These are phyloP conservation scores for Dactylonectria macrodidyma DNA, from an alignment of 2,329 filamentous ascomycete genomes.

Conservation along the genomic window DNA sequence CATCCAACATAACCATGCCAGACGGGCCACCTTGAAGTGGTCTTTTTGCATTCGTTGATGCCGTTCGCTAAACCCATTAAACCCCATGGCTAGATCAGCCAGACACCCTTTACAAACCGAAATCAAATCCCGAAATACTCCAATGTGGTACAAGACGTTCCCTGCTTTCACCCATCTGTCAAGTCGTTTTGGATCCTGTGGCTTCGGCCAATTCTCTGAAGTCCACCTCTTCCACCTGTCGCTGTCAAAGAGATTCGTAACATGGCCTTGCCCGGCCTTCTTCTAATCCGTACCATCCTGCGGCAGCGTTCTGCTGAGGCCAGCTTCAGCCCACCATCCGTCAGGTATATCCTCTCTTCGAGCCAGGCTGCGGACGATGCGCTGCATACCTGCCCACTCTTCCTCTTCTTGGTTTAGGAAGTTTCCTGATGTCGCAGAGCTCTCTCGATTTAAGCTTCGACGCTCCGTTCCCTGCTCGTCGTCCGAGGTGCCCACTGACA, in stretches of 20 bases:
- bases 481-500: slow-evolving; percentile 48
- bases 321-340: slow-evolving; percentile 84
- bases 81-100: slow-evolving; percentile 7
- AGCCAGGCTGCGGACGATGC: slow-evolving; percentile 79
- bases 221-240: neutral
- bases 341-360: slow-evolving; percentile 83
- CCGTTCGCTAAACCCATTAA: slow-evolving; percentile 25
- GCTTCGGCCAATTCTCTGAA: neutral
- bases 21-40: slow-evolving; percentile 10
- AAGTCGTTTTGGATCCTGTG: slow-evolving; percentile 14
- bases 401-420: slow-evolving; percentile 53
- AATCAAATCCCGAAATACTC: slow-evolving; percentile 11
- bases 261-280: slow-evolving; percentile 9
- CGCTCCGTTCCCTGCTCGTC: slow-evolving; percentile 43
- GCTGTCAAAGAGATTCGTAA: slow-evolving; percentile 18
- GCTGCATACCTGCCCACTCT: slow-evolving; percentile 74
- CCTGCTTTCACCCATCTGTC: neutral
- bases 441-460: slow-evolving; percentile 38
- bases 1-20: neutral
- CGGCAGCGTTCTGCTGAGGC: slow-evolving; percentile 72
- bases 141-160: slow-evolving; percentile 21
- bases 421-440: slow-evolving; percentile 36
- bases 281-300: slow-evolving; percentile 48
- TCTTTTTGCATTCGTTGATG: slow-evolving; percentile 19
- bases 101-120: slow-evolving; percentile 9